These are phyloP conservation scores for Nicotiana sylvestris DNA, from an alignment of 257 asterid species.

Conservation along the genomic window DNA sequence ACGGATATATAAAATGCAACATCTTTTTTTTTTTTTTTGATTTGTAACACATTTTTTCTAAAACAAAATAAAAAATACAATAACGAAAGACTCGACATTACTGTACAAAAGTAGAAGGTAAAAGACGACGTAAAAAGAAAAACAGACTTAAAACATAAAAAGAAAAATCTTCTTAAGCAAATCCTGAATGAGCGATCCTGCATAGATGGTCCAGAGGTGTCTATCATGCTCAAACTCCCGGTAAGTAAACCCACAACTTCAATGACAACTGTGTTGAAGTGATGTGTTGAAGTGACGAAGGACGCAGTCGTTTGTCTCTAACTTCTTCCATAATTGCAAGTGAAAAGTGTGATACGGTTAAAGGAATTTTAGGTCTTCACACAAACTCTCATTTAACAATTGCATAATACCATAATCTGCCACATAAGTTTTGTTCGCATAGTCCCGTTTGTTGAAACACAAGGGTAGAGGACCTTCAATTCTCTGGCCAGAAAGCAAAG, in stretches of 20 bases:
- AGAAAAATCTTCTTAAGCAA: too few relatives aligned
- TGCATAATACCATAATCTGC: not conserved
- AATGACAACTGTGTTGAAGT: not conserved
- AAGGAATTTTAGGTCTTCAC: not conserved
- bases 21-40: too few relatives aligned
- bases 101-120: too few relatives aligned
- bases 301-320: not conserved
- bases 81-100: too few relatives aligned
- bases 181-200: too few relatives aligned
- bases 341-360: not conserved
- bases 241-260: not conserved
- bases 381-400: not conserved
- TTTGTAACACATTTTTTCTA: too few relatives aligned
- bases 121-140: too few relatives aligned
- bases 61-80: too few relatives aligned
- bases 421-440: not conserved
- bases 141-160: too few relatives aligned
- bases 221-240: too few relatives aligned
- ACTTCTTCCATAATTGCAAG: not conserved
- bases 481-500: constrained; percentile 7
- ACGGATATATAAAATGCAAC: too few relatives aligned
- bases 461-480: not conserved
- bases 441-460: constrained; percentile 2
- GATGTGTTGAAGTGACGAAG: not conserved
- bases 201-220: too few relatives aligned